phyloP scores from a whole-genome alignment of 768 basidiomycete genomes.

The Arthromyces matolae region DNA sequence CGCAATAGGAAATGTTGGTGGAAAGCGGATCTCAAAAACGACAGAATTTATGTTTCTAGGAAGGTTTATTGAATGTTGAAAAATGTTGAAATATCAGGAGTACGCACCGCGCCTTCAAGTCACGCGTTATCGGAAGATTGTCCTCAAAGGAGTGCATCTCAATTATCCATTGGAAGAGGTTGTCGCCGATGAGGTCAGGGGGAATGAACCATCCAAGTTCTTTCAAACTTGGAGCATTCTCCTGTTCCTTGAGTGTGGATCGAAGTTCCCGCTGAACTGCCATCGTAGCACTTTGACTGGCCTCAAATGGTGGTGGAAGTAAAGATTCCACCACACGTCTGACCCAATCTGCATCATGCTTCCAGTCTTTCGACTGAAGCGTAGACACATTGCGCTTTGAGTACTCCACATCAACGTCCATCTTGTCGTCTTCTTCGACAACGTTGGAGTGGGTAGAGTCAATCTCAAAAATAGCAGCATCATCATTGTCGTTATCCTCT shows the following conservation, averaged over 20 bases:
- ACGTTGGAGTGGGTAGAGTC: constrained; percentile 16
- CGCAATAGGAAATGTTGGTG: constrained; percentile 58
- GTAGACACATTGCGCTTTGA: constrained; percentile 6
- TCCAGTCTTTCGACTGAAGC: constrained; percentile 46
- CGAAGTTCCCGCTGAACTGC: constrained; percentile 61
- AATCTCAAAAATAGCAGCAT: constrained; percentile 24
- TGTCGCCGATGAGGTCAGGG: constrained; percentile 60
- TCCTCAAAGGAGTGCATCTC: constrained; percentile 71
- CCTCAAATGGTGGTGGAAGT: constrained; percentile 59
- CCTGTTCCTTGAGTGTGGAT: constrained; percentile 59
- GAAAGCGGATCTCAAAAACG: constrained; percentile 71
- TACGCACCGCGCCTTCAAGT: constrained; percentile 47
- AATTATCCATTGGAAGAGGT: constrained; percentile 70
- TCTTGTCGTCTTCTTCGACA: constrained; percentile 42
- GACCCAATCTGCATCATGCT: constrained; percentile 50
- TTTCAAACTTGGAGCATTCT: constrained; percentile 36
- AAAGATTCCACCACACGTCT: constrained; percentile 37
- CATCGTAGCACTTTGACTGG: constrained; percentile 49
- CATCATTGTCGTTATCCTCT: constrained; percentile 48
- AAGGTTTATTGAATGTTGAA: background rate
- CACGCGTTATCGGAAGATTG: constrained; percentile 55
- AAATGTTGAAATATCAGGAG: background rate
- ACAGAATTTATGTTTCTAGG: constrained; percentile 58
- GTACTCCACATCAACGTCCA: constrained; percentile 36
- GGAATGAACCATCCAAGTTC: constrained; percentile 74